These are phyloP conservation scores for Vanrija sp. DNA, from an alignment of 1,284 basidiomycete species.

Conservation along the genomic window DNA sequence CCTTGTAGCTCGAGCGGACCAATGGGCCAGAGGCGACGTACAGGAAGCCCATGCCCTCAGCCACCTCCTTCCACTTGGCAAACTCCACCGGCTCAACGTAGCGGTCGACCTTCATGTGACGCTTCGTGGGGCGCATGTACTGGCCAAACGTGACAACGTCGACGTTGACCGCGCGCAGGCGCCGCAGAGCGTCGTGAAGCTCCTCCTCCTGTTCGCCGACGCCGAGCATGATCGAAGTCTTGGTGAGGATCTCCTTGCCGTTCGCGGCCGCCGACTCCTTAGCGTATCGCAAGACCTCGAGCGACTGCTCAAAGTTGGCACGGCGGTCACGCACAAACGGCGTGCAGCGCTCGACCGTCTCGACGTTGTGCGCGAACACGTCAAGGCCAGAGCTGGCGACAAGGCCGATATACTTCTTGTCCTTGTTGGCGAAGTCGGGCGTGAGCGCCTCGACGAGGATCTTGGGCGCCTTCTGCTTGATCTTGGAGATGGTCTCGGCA, in stretches of 20 bases:
- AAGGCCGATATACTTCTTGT: slow-evolving; percentile 64
- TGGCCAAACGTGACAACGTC: slow-evolving; percentile 99
- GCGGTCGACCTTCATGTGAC: slow-evolving; percentile 97
- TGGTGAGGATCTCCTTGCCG: slow-evolving; percentile 78
- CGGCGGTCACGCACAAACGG: slow-evolving; percentile 93
- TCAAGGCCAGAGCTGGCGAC: slow-evolving; percentile 91
- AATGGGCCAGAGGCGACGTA: slow-evolving; percentile 97
- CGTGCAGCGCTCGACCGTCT: slow-evolving; percentile 89
- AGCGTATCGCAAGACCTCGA: slow-evolving; percentile 78
- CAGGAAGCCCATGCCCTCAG: slow-evolving; percentile 90
- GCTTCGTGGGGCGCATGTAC: slow-evolving; percentile 99
- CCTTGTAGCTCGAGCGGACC: slow-evolving; percentile 96
- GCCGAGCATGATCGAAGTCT: slow-evolving; percentile 98
- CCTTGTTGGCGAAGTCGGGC: slow-evolving; percentile 83
- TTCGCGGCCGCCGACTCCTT: slow-evolving; percentile 77
- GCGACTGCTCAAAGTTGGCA: slow-evolving; percentile 85
- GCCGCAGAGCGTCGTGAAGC: slow-evolving; percentile 76
- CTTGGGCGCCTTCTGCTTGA: slow-evolving; percentile 92
- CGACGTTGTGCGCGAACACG: slow-evolving; percentile 97
- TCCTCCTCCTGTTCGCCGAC: slow-evolving; percentile 88
- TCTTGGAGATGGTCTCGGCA: slow-evolving; percentile 87
- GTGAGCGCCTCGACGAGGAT: slow-evolving; percentile 97
- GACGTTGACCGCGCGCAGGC: slow-evolving; percentile 79
- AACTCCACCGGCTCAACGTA: slow-evolving; percentile 95
- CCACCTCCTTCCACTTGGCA: slow-evolving; percentile 81